A percentile compares a stretch with the other conserved stretches of the same genome.
Evolutionary conservation across 768 basidiomycete genomes (phyloP).

Genomic region (Rhodosporidiobolus sp.): DNA sequence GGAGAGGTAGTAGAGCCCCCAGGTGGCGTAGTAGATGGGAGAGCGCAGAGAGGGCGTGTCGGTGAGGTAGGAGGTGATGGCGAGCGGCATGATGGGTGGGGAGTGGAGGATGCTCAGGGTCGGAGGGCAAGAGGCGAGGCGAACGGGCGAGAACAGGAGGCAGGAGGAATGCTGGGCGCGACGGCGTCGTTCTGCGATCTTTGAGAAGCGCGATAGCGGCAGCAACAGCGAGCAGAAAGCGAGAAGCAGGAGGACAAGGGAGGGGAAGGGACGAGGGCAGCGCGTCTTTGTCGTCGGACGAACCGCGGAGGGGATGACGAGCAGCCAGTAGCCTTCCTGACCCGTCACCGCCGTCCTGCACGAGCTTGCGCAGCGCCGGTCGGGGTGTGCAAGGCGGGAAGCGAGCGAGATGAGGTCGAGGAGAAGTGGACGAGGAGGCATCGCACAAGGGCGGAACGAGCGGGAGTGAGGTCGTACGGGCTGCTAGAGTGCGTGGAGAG

Average conservation of each 20-base stretch:
- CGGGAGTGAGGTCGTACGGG: no score
- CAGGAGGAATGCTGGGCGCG: background rate
- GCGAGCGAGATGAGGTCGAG: background rate
- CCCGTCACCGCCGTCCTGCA: background rate
- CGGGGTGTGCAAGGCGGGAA: background rate
- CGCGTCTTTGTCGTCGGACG: background rate
- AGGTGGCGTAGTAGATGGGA: conserved; percentile 18
- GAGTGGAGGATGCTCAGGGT: background rate
- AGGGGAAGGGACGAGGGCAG: background rate
- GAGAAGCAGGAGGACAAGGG: background rate
- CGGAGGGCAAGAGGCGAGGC: background rate
- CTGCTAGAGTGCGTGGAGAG: no score
- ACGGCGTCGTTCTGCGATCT: no score
- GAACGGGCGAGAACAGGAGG: background rate
- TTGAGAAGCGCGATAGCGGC: background rate
- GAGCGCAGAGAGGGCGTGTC: conserved; percentile 6
- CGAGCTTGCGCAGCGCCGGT: background rate
- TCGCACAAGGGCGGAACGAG: background rate
- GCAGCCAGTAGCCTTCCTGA: background rate
- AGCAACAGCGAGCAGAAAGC: background rate
- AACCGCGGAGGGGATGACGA: no score
- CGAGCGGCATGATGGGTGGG: conserved; percentile 25
- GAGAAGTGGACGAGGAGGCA: background rate
- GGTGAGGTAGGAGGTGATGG: conserved; percentile 18
- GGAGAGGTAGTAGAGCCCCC: conserved; percentile 3